Evolutionary conservation across 257 asterid species (phyloP).

Genomic region (Fraxinus pennsylvanica): DNA sequence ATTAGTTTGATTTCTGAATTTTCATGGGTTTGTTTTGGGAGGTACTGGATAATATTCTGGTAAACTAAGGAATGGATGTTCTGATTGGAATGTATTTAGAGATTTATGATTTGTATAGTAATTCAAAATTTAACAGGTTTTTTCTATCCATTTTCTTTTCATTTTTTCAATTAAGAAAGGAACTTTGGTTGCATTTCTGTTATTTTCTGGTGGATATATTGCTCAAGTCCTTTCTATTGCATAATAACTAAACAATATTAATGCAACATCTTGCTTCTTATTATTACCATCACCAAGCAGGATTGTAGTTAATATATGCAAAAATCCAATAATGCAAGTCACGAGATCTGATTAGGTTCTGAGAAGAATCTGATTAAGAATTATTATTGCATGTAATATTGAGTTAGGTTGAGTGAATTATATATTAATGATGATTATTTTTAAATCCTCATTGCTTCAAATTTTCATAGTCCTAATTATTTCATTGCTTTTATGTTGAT

Average conservation of each 20-base stretch:
- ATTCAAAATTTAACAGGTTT: neutral
- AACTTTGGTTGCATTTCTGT: neutral
- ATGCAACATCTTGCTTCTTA: neutral
- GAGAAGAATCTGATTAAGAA: neutral
- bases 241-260: neutral
- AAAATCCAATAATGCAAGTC: neutral
- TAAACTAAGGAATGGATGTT: neutral
- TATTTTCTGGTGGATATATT: neutral
- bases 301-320: neutral
- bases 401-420: neutral
- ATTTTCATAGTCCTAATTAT: neutral
- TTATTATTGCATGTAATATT: neutral
- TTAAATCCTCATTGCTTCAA: neutral
- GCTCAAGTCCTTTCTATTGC: neutral
- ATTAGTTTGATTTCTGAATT: neutral
- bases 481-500: neutral
- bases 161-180: neutral
- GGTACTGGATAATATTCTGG: neutral
- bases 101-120: neutral
- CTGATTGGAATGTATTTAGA: neutral
- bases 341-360: neutral
- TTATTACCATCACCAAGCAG: neutral
- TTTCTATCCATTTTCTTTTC: neutral
- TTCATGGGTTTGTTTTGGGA: neutral
- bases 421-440: neutral